Base-by-base conservation (phyloP, 2,329 filamentous ascomycete species). In the Phialophora expanda region DNA sequence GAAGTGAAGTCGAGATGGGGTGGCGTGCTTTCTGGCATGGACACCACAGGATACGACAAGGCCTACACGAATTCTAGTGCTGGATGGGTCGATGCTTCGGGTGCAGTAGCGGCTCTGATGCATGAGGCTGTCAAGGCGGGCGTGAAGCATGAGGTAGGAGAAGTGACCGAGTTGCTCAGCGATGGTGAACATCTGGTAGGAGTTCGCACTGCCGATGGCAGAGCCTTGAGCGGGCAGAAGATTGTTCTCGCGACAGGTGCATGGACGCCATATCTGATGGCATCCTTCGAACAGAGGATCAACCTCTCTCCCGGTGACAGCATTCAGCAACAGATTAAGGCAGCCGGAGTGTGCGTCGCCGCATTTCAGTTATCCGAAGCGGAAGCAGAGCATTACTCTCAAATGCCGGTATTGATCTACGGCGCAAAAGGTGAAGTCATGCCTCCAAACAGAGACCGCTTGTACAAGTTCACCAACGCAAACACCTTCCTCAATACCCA, bases 391-490 rank as follows among this genome's bases (percentile, higher is more conserved):
- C 76, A 78, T 71, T 83, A 86, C 64, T 74, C 79, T 46, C 70
- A 80, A 22, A 80, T 86, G 44, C 87, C 87, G 0, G 84, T 88
- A 0, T 77, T 88, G 11, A 78, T 84, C 8, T 81, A 82, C 62
- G 81, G 81, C 0, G 78, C 76, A 8, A 71, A 78, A 66, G 80
- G 76, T 3, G 82, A 84, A 71, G 77, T 82, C 3, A 78, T 85
- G 5, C 82, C 82, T 0, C 81, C 82, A 14, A 83, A 83, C 8
- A 69, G 74, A 3, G 77, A 83, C 34, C 82, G 83, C 1, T 77
- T 84, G 1, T 79, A 89, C 65, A 89, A 89, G 74, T 87, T 87
- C 77, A 88, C 86, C 65, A 86, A 86, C 71, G 81, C 87, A 57
- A 80, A 82, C 22, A 86, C 85, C 62, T 85, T 88, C 72, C 85